Evolutionary conservation across 352 stramenopile species (phyloP), one percentile per base, ranked within the genome.

Genomic region (Thraustochytrium sp.): DNA sequence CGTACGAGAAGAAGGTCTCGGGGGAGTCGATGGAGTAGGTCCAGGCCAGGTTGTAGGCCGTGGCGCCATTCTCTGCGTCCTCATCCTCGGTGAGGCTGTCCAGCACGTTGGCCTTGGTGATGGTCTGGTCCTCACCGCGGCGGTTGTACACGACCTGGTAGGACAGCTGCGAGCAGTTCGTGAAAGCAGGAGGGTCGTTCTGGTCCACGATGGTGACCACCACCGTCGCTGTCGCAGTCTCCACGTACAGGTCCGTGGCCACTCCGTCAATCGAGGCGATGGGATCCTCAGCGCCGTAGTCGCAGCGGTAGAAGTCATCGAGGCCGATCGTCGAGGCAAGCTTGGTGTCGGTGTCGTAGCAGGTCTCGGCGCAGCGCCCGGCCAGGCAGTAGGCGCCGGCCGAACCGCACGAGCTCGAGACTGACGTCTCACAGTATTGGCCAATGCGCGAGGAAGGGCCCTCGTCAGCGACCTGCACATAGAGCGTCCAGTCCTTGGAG

Each of bases 281-380:
- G 21, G 13, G 23, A 9, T 5, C 36, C 31, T 21, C 48, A 0
- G 5, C 48, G 9, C 8, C 13, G 53, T 82, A 82, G 16, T 54
- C 51, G 40, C 74, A 82, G 31, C 23, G 49, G 38, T 54, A 82
- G 31, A 82, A 54, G 31, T 16, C 55, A 18, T 51, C 37, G 74
- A 40, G 56, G 8, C n/a, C 9, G 37, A 82, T 37, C 5, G 40
- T 31, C 5, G 18, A n/a, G 2, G 29, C n/a, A 4, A 21, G 23
- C 23, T 78, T 62, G 13, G 11, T 11, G 21, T 34, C 56, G n/a
- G 74, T 82, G 54, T 82, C 74, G 55, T 82, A 82, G 74, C 74
- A 82, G 11, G 26, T 82, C 49, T 82, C 49, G 31, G 23, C 26
- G 38, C 74, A 82, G 26, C 74, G 51, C 23, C 40, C 49, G 37